Conservation (phyloP, 306 rosid species). For the Glycine soja region DNA sequence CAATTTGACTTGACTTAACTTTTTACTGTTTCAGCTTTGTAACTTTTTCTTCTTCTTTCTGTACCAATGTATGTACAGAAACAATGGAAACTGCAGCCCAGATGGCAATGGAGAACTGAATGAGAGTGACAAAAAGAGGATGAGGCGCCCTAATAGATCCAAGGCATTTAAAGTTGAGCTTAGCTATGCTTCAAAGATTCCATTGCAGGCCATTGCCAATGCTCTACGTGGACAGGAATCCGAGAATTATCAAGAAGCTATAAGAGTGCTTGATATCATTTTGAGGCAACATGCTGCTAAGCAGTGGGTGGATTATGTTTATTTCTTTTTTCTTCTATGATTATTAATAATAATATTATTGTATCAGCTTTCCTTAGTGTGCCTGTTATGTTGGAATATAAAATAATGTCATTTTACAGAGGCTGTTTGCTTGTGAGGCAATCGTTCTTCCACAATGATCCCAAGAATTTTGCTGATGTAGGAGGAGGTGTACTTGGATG, state of each 20-base stretch:
- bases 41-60: not conserved
- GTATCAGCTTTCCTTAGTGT: not conserved
- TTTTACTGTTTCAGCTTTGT: not conserved
- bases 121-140: constrained; percentile 78
- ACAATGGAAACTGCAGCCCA: constrained; percentile 69
- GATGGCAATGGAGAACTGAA: constrained; percentile 64
- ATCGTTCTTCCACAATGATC: constrained; percentile 79
- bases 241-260: constrained; percentile 84
- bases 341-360: not conserved
- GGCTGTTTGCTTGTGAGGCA: constrained; percentile 96
- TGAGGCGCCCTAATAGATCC: constrained; percentile 64
- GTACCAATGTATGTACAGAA: constrained; percentile 43
- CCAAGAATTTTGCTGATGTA: constrained; percentile 64
- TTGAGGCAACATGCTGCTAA: constrained; percentile 92
- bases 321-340: not conserved
- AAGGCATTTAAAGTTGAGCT: constrained; percentile 81
- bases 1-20: not conserved
- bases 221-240: constrained; percentile 88
- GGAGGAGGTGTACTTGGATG: constrained; percentile 97
- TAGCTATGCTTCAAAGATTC: constrained; percentile 84
- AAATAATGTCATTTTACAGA: constrained; percentile 51
- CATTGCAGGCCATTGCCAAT: constrained; percentile 78
- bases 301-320: constrained; percentile 63
- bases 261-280: constrained; percentile 85
- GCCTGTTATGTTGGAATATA: not conserved